Evolutionary conservation across 1,284 basidiomycete genomes (phyloP), one percentile per base, ranked within the genome.

Genomic region (Rhizoctonia solani): DNA sequence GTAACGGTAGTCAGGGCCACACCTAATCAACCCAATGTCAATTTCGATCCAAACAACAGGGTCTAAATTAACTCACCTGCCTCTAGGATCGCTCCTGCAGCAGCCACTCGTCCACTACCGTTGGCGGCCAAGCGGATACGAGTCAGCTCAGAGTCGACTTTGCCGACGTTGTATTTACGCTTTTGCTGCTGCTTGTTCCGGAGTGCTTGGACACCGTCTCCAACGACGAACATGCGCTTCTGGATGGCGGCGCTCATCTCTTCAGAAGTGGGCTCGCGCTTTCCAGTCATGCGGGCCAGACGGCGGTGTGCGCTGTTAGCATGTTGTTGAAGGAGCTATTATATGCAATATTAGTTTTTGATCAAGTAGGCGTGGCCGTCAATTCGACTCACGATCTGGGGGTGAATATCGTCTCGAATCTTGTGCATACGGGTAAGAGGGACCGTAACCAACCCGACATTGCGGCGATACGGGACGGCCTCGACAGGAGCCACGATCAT

Each of bases 221-320:
- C 78, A 25, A 81, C 66, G 42, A 79, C 50, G 69, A 79, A 77
- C 70, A 85, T 74, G 66, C 88, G 85, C 74, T 82, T 85, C 68
- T 80, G 77, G 59, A 91, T 76, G 67, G 81, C 82, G 16, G 75
- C 77, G 41, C 78, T 77, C 55, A 90, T 80, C 23, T 82, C 79
- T 30, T 79, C 78, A 27, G 82, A 78, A 1, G 86, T 87, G 8
- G 74, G 79, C 14, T 77, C 77, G 49, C 82, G 82, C 47, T 50
- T 63, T 19, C 87, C 85, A 6, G 83, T 84, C 85, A 92, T 88
- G 65, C 81, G 85, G 3, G 89, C 88, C 67, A 86, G 79, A 66
- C 90, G 87, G 68, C 81, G 83, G 68, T 83, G 78, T 65, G 83
- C 81, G 58, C 84, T 84, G 77, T 90, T 91, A 70, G 88, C 83